A percentile compares a stretch with the other conserved stretches of the same genome.
Conservation (phyloP, 345 rosid species). For the Dipteronia sinensis region DNA sequence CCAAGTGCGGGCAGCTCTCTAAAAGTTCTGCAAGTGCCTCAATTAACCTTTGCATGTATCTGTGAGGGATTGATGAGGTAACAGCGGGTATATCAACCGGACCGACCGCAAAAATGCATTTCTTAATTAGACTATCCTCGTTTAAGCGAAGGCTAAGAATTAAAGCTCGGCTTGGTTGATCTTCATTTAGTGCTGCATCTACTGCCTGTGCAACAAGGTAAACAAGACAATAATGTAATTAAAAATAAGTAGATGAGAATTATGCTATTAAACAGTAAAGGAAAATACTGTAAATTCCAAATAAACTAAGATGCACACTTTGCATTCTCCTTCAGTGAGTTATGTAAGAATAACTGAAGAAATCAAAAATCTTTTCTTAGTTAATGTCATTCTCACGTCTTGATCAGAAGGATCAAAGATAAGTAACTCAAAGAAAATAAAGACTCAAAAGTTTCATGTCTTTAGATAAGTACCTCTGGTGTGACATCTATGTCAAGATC, state of each 20-base stretch:
- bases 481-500: slow-evolving; percentile 98
- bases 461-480: slow-evolving; percentile 66
- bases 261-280: neutral
- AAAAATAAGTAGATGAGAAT: neutral
- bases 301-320: neutral
- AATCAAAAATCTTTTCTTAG: neutral
- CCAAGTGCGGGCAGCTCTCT: slow-evolving; percentile 87
- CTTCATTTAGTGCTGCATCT: slow-evolving; percentile 66
- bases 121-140: slow-evolving; percentile 76
- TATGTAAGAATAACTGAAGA: neutral
- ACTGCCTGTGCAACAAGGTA: slow-evolving; percentile 57
- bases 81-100: slow-evolving; percentile 71
- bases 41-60: slow-evolving; percentile 78
- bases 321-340: neutral
- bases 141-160: slow-evolving; percentile 89
- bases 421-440: no score
- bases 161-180: slow-evolving; percentile 70
- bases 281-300: neutral
- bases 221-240: neutral
- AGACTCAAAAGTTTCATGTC: neutral
- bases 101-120: slow-evolving; percentile 74
- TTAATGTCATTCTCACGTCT: no score
- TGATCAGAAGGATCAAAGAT: no score
- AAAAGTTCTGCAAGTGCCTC: slow-evolving; percentile 82
- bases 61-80: slow-evolving; percentile 59